phyloP scores from a whole-genome alignment of 2,329 filamentous ascomycete species.

The Xenosphaeropsis pyriputrescens region DNA sequence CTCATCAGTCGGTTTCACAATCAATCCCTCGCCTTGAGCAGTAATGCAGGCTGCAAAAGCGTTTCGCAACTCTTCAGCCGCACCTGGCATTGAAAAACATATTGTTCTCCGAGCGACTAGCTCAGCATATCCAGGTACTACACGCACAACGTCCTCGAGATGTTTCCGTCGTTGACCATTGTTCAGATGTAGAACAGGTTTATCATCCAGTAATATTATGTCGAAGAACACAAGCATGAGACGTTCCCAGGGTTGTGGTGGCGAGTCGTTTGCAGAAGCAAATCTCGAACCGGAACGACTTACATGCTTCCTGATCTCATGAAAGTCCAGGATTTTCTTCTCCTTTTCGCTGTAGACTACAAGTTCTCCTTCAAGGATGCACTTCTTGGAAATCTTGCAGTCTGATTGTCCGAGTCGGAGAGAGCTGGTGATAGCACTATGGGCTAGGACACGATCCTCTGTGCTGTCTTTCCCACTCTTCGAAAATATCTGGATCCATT shows the following conservation, averaged over 20 bases:
- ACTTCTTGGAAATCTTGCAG: constrained; percentile 24
- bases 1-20: constrained; percentile 62
- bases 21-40: constrained; percentile 58
- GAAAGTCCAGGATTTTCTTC: constrained; percentile 6
- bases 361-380: constrained; percentile 75
- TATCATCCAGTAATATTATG: constrained; percentile 35
- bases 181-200: constrained; percentile 28
- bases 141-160: constrained; percentile 39
- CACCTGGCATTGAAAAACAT: constrained; percentile 42
- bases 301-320: constrained; percentile 58
- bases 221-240: constrained; percentile 51
- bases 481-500: constrained; percentile 63
- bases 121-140: constrained; percentile 45
- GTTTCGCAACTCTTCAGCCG: constrained; percentile 38
- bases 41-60: constrained; percentile 55
- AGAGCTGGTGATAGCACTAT: constrained; percentile 16
- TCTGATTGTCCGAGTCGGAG: background rate
- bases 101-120: constrained; percentile 53
- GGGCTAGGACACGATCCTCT: constrained; percentile 45
- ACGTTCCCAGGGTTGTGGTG: constrained; percentile 29
- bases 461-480: constrained; percentile 90
- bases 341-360: constrained; percentile 59
- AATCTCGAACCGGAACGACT: constrained; percentile 19
- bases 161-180: constrained; percentile 19
- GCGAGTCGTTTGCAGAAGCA: background rate